Evolutionary conservation across 192 early-diverging fungal species (phyloP).

Genomic region (Linnemannia exigua): DNA sequence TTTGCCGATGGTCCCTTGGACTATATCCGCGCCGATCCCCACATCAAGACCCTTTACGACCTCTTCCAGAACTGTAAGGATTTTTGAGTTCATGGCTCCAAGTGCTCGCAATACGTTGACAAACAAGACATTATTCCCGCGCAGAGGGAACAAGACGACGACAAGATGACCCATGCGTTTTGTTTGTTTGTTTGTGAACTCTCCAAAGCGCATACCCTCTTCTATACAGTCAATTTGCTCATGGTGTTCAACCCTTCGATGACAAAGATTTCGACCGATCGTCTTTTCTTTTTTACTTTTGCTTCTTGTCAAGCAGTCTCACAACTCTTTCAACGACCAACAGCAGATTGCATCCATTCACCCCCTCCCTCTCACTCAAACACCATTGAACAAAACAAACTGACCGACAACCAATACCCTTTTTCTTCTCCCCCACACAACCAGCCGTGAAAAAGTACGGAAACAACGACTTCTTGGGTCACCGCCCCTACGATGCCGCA

Average conservation of each 20-base stretch:
- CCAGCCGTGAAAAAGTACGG: conserved; percentile 64
- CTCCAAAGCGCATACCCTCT: too few species aligned
- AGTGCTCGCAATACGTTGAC: too few species aligned
- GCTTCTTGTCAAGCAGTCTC: neutral
- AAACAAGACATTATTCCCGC: too few species aligned
- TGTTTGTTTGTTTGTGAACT: neutral
- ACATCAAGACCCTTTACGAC: conserved; percentile 52
- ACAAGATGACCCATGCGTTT: neutral
- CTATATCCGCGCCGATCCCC: conserved; percentile 15
- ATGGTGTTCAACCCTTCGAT: neutral
- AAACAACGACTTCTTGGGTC: conserved; percentile 72
- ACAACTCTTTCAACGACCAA: neutral
- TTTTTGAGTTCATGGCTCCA: too few species aligned
- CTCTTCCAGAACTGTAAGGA: conserved; percentile 38
- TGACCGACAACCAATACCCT: too few species aligned
- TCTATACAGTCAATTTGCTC: neutral
- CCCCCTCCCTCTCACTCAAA: neutral
- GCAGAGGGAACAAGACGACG: neutral
- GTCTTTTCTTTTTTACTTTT: neutral
- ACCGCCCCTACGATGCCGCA: conserved; percentile 64
- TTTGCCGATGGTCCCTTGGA: conserved; percentile 15
- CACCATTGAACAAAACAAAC: neutral
- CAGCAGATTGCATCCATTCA: neutral
- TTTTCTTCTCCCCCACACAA: neutral
- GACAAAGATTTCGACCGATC: neutral